Evolutionary conservation across 345 rosid species (phyloP).

Genomic region (Lepidium didymum): DNA sequence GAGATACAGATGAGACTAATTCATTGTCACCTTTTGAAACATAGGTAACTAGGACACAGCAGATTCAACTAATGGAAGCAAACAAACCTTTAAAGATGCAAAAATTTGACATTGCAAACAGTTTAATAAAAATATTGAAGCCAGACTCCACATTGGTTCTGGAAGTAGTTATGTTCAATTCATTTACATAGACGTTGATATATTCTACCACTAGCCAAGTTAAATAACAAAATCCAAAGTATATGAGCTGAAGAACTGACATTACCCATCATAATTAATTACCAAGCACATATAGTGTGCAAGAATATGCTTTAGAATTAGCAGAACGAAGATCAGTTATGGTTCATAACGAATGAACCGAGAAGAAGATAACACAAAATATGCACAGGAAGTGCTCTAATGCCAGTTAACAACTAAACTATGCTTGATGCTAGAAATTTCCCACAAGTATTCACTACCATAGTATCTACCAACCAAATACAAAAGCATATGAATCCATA

Average conservation of each 20-base stretch:
- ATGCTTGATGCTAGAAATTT: not conserved
- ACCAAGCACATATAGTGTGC: not conserved
- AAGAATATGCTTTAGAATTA: not conserved
- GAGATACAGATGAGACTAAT: not conserved
- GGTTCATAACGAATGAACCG: not conserved
- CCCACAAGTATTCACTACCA: not conserved
- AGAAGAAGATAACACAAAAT: not conserved
- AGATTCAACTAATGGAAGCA: not conserved
- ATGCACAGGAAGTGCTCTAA: not conserved
- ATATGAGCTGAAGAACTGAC: not conserved
- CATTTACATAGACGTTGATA: not conserved
- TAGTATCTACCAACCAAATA: not conserved
- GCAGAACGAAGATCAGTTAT: not conserved
- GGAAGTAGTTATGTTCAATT: not conserved
- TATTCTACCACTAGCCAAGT: not conserved
- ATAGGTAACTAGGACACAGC: not conserved
- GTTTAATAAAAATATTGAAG: not conserved
- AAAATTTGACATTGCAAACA: not conserved
- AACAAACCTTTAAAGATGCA: not conserved
- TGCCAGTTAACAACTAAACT: not conserved
- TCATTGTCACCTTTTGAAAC: not conserved
- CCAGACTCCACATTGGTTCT: not conserved
- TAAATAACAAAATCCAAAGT: not conserved
- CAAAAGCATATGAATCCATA: not conserved
- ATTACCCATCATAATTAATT: not conserved